phyloP scores from a whole-genome alignment of 306 rosid genomes.

The Chamaecrista fasciculata region DNA sequence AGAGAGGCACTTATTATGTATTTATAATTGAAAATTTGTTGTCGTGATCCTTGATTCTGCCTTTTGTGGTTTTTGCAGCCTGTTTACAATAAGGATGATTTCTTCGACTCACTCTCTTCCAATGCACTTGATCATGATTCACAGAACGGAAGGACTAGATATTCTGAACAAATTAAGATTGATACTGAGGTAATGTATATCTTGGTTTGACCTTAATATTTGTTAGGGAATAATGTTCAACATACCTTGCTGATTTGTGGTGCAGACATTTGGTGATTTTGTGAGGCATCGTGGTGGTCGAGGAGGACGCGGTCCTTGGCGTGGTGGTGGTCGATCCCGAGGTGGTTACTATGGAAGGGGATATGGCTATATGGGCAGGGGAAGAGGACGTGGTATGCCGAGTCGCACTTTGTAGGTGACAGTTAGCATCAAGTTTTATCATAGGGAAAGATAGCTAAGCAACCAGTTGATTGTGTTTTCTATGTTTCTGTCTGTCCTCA shows the following conservation, averaged over 20 bases:
- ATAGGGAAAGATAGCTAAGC: conserved; percentile 24
- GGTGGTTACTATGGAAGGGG: conserved; percentile 86
- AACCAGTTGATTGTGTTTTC: conserved; percentile 10
- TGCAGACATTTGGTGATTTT: conserved; percentile 89
- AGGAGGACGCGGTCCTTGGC: conserved; percentile 71
- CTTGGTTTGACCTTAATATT: conserved; percentile 3
- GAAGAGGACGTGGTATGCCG: conserved; percentile 66
- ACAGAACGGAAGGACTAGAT: conserved; percentile 77
- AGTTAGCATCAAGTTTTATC: conserved; percentile 20
- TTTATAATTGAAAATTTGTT: not conserved
- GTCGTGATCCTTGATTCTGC: conserved; percentile 19
- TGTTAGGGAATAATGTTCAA: conserved; percentile 14
- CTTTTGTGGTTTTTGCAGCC: conserved; percentile 48
- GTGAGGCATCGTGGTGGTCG: conserved; percentile 77
- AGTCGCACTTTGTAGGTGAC: conserved; percentile 35
- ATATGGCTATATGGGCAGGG: conserved; percentile 65
- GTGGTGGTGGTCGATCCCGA: conserved; percentile 75
- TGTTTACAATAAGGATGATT: conserved; percentile 83
- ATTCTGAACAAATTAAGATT: conserved; percentile 78
- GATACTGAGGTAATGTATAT: conserved; percentile 67
- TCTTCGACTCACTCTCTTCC: conserved; percentile 78
- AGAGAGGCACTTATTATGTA: not conserved
- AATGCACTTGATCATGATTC: conserved; percentile 40
- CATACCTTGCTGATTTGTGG: conserved; percentile 29
- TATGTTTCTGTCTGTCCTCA: conserved; percentile 31